These are phyloP conservation scores for Pleurotus tuber-regium DNA, from an alignment of 768 basidiomycete species.

Conservation along the genomic window DNA sequence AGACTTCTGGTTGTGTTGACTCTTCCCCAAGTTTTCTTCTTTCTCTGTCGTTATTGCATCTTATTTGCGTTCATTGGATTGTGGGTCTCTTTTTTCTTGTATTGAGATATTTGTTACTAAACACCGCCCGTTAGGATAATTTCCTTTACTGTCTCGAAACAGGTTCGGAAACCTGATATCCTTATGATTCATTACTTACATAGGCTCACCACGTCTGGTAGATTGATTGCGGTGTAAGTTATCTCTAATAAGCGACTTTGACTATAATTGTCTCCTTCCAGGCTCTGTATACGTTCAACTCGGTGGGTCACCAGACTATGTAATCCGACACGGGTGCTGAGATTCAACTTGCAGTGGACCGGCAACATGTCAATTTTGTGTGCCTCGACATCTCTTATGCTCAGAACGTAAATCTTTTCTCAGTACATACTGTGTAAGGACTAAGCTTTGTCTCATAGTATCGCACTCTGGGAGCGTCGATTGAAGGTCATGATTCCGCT, in stretches of 20 bases:
- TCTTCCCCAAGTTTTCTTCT: constrained; percentile 67
- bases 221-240: constrained; percentile 61
- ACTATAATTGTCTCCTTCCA: constrained; percentile 21
- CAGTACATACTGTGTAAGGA: constrained; percentile 8
- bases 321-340: constrained; percentile 1
- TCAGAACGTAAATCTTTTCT: constrained; percentile 57
- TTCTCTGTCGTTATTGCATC: constrained; percentile 72
- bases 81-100: constrained; percentile 33
- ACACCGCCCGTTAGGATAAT: constrained; percentile 43
- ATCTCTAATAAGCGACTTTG: neutral
- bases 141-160: constrained; percentile 48
- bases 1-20: too few species aligned
- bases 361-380: constrained; percentile 66
- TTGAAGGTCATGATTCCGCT: constrained; percentile 47
- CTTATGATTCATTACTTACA: too few species aligned
- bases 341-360: constrained; percentile 41
- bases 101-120: neutral
- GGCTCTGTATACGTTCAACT: constrained; percentile 70
- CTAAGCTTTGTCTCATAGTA: constrained; percentile 30
- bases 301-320: constrained; percentile 33
- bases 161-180: too few species aligned
- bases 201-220: constrained; percentile 15
- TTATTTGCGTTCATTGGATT: constrained; percentile 62
- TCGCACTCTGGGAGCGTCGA: constrained; percentile 70
- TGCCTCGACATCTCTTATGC: constrained; percentile 67